Conservation (phyloP, 768 basidiomycete species). For the Candolleomyces eurysporus region DNA sequence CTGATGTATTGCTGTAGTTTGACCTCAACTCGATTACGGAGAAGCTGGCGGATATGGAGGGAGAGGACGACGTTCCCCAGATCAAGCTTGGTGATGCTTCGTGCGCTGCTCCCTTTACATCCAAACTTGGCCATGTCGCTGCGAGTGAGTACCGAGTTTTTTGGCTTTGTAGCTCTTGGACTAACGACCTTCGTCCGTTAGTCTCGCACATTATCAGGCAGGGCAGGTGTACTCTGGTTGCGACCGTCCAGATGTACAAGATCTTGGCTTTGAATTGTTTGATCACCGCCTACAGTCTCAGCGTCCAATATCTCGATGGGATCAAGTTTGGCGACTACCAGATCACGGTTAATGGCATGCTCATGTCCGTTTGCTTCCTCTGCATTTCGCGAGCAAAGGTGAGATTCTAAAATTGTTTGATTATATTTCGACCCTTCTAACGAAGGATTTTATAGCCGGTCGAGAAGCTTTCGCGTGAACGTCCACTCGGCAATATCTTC, state of each 20-base stretch:
- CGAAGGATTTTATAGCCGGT: slow-evolving; percentile 70
- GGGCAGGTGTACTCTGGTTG: slow-evolving; percentile 97
- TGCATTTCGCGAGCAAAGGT: slow-evolving; percentile 98
- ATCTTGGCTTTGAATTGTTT: slow-evolving; percentile 96
- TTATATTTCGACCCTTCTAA: not conserved
- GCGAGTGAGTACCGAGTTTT: slow-evolving; percentile 64
- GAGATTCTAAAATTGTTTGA: slow-evolving; percentile 17
- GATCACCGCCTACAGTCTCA: slow-evolving; percentile 97
- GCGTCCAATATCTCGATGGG: slow-evolving; percentile 96
- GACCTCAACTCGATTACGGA: slow-evolving; percentile 27
- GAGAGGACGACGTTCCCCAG: slow-evolving; percentile 92
- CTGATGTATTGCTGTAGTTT: slow-evolving; percentile 22
- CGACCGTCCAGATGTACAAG: slow-evolving; percentile 99
- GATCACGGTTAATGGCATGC: slow-evolving; percentile 91
- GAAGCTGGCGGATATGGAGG: slow-evolving; percentile 84
- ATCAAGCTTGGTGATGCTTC: slow-evolving; percentile 99
- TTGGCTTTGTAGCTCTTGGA: slow-evolving; percentile 2
- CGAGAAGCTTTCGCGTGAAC: slow-evolving; percentile 89
- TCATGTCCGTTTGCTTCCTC: slow-evolving; percentile 98
- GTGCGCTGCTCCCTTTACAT: slow-evolving; percentile 98
- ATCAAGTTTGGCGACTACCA: slow-evolving; percentile 99
- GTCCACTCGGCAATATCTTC: slow-evolving; percentile 94
- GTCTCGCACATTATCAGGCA: slow-evolving; percentile 98
- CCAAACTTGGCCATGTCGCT: slow-evolving; percentile 94
- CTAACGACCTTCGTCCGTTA: slow-evolving; percentile 24